phyloP scores from a whole-genome alignment of 805 yeast species.

The Wickerhamiella allomyrinae region DNA sequence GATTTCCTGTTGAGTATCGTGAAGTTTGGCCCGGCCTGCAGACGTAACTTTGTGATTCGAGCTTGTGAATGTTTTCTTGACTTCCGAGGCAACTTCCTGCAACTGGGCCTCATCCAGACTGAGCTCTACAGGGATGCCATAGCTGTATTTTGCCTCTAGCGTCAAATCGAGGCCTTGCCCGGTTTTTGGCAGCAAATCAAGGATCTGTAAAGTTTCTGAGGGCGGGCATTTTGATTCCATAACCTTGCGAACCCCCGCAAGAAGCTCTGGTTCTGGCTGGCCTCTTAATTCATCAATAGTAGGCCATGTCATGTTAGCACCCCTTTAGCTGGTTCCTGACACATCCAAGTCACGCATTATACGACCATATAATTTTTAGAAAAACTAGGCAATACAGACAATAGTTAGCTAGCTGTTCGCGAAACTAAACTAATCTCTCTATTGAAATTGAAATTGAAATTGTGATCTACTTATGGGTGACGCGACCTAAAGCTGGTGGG shows the following conservation, averaged over 20 bases:
- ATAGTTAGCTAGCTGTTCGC: too few species aligned
- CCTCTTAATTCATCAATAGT: too few species aligned
- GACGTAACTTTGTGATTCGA: not conserved
- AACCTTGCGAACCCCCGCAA: not conserved
- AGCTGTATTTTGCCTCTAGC: not conserved
- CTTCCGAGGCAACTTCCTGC: not conserved
- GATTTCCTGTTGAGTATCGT: not conserved
- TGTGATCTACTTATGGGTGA: too few species aligned
- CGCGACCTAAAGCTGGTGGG: too few species aligned
- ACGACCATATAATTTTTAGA: too few species aligned
- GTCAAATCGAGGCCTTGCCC: not conserved
- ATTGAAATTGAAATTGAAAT: too few species aligned
- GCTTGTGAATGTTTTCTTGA: not conserved
- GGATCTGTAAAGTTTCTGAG: not conserved
- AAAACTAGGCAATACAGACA: too few species aligned
- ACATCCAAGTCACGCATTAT: too few species aligned
- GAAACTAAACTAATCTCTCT: too few species aligned
- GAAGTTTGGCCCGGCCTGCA: not conserved
- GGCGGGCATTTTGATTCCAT: not conserved
- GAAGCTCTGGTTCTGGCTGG: not conserved
- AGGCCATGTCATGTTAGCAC: too few species aligned
- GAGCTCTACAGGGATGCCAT: not conserved
- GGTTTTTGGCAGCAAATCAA: not conserved
- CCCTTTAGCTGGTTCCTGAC: too few species aligned
- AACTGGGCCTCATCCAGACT: not conserved